Conservation (phyloP, 2,329 filamentous ascomycete species). For the Geoglossum cookeanum region DNA sequence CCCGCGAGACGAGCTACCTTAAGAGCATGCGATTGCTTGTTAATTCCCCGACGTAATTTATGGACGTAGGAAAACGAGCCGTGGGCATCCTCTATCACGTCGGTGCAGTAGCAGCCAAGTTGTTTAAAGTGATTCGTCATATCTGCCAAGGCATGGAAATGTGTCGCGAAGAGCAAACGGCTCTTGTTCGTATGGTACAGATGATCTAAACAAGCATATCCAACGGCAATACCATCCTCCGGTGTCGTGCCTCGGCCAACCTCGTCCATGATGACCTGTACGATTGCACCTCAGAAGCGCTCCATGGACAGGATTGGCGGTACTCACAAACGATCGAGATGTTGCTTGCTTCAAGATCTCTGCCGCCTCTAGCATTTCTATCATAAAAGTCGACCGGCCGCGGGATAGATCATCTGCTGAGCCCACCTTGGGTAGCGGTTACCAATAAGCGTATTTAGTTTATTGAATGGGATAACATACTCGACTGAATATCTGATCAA, state of each 20-base stretch:
- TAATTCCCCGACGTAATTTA: constrained; percentile 61
- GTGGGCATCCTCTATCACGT: constrained; percentile 55
- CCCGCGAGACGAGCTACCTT: constrained; percentile 83
- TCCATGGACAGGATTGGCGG: neutral
- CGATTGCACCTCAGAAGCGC: neutral
- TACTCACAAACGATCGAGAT: constrained; percentile 52
- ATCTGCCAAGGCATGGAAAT: constrained; percentile 75
- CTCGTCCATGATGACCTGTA: constrained; percentile 72
- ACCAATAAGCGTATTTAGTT: neutral
- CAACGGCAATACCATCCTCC: constrained; percentile 76
- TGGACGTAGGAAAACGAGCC: constrained; percentile 71
- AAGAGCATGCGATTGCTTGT: constrained; percentile 72
- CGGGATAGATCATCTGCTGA: constrained; percentile 89
- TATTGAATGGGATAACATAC: constrained; percentile 9
- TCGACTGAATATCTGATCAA: constrained; percentile 91
- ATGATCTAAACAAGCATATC: constrained; percentile 74
- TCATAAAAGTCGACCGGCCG: constrained; percentile 97
- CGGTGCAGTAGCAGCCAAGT: constrained; percentile 70
- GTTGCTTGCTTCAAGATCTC: constrained; percentile 77
- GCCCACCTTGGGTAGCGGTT: constrained; percentile 33
- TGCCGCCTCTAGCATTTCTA: constrained; percentile 95
- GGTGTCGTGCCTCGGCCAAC: constrained; percentile 88
- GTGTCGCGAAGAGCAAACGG: constrained; percentile 78
- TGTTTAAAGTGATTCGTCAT: constrained; percentile 41
- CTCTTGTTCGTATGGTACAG: constrained; percentile 59